phyloP scores from a whole-genome alignment of 2,329 filamentous ascomycete genomes.

The Davidsoniella eucalypti region DNA sequence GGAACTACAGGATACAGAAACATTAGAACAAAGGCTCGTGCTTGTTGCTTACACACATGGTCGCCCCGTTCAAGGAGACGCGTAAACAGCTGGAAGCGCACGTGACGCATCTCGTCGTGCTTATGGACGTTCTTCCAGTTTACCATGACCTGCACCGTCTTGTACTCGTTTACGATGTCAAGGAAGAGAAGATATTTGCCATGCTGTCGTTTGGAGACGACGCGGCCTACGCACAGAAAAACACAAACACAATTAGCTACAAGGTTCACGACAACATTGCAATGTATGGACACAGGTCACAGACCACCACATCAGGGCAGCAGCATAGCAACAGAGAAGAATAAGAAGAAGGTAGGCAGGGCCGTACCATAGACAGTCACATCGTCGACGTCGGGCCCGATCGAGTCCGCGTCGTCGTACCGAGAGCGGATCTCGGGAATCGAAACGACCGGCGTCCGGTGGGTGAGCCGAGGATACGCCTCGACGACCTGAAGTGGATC shows the following conservation, averaged over 20 bases:
- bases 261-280: conserved; percentile 14
- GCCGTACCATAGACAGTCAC: conserved; percentile 18
- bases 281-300: neutral
- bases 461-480: conserved; percentile 11
- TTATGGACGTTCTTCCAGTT: conserved; percentile 36
- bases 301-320: neutral
- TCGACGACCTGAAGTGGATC: conserved; percentile 6
- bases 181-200: conserved; percentile 74
- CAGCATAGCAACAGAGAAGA: neutral
- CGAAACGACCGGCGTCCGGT: conserved; percentile 13
- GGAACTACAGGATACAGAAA: neutral
- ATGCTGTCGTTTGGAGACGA: conserved; percentile 52
- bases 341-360: neutral
- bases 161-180: conserved; percentile 57
- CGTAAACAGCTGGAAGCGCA: conserved; percentile 42
- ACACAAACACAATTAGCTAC: conserved; percentile 13
- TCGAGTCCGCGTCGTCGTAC: conserved; percentile 6
- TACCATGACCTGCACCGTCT: conserved; percentile 60
- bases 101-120: conserved; percentile 20
- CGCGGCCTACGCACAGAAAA: conserved; percentile 41
- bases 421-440: conserved; percentile 13
- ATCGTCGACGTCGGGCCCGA: conserved; percentile 3
- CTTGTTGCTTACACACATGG: conserved; percentile 49
- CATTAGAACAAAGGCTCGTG: neutral
- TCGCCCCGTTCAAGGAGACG: conserved; percentile 64